phyloP scores from a whole-genome alignment of 192 early-diverging fungal species.

The Umbelopsis ramanniana region DNA sequence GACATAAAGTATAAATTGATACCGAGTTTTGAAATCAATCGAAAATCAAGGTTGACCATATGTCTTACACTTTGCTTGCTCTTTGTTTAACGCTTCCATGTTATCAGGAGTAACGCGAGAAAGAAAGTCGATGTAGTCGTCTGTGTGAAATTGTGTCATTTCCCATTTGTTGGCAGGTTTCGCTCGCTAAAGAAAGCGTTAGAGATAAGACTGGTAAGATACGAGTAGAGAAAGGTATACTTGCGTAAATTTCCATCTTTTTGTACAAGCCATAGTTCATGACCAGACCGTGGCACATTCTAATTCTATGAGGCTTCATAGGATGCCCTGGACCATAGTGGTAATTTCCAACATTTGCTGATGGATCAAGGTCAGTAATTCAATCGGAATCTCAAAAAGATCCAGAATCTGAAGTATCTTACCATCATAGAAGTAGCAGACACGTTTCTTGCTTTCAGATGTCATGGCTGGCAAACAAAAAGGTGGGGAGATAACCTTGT shows the following conservation, averaged over 20 bases:
- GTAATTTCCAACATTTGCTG: slow-evolving; percentile 78
- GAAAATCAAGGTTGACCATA: neutral
- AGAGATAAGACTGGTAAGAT: neutral
- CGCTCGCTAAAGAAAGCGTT: slow-evolving; percentile 34
- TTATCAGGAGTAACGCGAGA: slow-evolving; percentile 78
- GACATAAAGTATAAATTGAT: neutral
- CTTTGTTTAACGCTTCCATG: slow-evolving; percentile 66
- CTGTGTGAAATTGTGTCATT: slow-evolving; percentile 93
- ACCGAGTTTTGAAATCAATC: neutral
- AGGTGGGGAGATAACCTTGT: neutral
- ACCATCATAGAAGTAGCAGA: slow-evolving; percentile 73
- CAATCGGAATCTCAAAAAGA: neutral
- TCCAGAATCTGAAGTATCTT: slow-evolving; percentile 9
- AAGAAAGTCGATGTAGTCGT: slow-evolving; percentile 91
- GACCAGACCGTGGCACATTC: slow-evolving; percentile 92
- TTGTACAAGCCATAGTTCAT: slow-evolving; percentile 92
- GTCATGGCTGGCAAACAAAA: slow-evolving; percentile 27
- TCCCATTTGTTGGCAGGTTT: slow-evolving; percentile 62
- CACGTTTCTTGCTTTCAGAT: slow-evolving; percentile 53
- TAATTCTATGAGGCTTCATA: slow-evolving; percentile 96
- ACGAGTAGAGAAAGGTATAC: slow-evolving; percentile 22
- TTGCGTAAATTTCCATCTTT: slow-evolving; percentile 83
- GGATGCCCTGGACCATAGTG: slow-evolving; percentile 95
- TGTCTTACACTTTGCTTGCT: slow-evolving; percentile 64
- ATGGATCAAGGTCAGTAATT: neutral